Conservation (phyloP, 176 grass and related monocot species). For the Phragmites australis region DNA sequence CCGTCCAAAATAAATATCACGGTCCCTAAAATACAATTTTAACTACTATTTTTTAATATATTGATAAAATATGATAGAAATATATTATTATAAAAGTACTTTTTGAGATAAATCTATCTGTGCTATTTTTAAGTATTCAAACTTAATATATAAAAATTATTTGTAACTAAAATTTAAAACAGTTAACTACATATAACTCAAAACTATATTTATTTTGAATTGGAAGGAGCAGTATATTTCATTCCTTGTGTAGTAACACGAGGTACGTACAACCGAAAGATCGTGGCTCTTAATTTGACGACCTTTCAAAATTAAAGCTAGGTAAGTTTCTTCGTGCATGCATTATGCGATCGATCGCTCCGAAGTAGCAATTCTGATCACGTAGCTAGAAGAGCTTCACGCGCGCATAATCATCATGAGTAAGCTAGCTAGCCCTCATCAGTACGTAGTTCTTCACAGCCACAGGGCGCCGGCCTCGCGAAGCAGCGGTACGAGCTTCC, state of each 20-base stretch:
- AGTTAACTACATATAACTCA: no score
- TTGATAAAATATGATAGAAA: no score
- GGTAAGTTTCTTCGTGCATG: not conserved
- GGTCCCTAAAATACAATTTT: no score
- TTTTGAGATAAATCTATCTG: no score
- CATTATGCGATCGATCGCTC: not conserved
- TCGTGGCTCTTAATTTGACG: not conserved
- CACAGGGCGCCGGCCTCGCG: conserved; percentile 67
- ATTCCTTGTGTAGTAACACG: not conserved
- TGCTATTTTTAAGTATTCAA: no score
- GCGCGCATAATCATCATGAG: not conserved
- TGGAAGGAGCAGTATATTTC: no score
- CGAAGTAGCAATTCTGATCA: not conserved
- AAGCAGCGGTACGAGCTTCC: conserved; percentile 65
- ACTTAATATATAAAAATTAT: no score
- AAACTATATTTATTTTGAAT: no score
- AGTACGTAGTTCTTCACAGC: conserved; percentile 57
- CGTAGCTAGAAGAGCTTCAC: not conserved
- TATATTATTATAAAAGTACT: no score
- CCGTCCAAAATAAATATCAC: no score
- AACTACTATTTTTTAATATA: not conserved
- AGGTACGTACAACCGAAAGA: not conserved
- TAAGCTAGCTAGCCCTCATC: not conserved
- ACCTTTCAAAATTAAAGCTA: not conserved
- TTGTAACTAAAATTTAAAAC: no score